Conservation (phyloP, 257 asterid species). For the Nicotiana noctiflora region DNA sequence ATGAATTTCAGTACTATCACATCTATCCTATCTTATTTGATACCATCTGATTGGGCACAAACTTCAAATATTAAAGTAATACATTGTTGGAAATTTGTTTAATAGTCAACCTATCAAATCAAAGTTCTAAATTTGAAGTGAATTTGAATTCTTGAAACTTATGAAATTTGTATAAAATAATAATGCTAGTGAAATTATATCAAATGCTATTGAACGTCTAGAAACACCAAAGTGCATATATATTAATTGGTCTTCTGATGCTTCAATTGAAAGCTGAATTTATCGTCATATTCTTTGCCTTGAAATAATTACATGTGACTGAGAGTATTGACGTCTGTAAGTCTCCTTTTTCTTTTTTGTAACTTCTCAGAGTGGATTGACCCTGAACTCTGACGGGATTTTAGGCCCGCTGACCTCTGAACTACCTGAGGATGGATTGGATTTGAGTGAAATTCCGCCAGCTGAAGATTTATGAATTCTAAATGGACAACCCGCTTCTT, state of each 20-base stretch:
- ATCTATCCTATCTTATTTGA: background rate
- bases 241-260: background rate
- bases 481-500: background rate
- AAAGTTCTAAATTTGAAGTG: no score
- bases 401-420: conserved; percentile 77
- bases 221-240: background rate
- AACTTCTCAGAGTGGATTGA: conserved; percentile 76
- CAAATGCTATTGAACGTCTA: background rate
- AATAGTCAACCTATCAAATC: no score
- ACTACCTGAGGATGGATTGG: conserved; percentile 78
- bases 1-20: background rate
- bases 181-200: background rate
- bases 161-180: no score
- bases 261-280: background rate
- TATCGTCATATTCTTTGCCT: background rate
- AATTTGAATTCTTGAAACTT: no score
- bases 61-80: no score
- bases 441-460: conserved; percentile 65
- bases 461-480: conserved; percentile 46
- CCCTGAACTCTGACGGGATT: conserved; percentile 83
- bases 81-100: no score
- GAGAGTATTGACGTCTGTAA: background rate
- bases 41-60: no score
- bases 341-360: background rate
- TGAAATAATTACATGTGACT: background rate